These are phyloP conservation scores for Moricandia arvensis DNA, from an alignment of 345 rosid species.

Conservation along the genomic window DNA sequence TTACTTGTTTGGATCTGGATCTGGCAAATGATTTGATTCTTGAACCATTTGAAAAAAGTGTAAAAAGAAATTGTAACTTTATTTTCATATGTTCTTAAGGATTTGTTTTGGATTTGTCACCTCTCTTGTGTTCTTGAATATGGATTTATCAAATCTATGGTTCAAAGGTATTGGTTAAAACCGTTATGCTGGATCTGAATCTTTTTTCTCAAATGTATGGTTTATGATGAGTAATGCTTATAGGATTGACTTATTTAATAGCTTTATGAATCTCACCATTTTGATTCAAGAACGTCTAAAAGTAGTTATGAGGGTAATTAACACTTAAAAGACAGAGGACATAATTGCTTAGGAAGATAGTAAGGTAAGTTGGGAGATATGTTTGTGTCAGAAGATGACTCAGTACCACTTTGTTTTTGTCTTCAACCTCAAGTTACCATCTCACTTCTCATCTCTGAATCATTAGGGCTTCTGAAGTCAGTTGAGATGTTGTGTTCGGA, in stretches of 20 bases:
- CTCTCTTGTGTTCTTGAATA: constrained; percentile 8
- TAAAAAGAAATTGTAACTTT: constrained; percentile 21
- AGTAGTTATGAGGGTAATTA: neutral
- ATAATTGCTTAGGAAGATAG: constrained; percentile 17
- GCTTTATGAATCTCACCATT: neutral
- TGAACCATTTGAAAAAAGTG: neutral
- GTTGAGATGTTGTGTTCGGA: constrained; percentile 54
- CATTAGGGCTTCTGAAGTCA: constrained; percentile 2
- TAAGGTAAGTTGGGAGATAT: constrained; percentile 31
- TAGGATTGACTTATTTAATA: neutral
- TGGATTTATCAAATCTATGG: neutral
- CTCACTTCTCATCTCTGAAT: neutral
- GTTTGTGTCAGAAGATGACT: constrained; percentile 33
- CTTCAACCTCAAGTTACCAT: constrained; percentile 29
- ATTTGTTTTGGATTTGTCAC: neutral
- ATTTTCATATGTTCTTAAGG: neutral
- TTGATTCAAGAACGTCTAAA: neutral
- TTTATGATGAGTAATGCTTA: neutral
- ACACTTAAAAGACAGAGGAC: neutral
- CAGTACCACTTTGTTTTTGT: constrained; percentile 1
- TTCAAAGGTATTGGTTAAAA: neutral
- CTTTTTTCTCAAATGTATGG: neutral
- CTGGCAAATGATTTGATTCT: constrained; percentile 11
- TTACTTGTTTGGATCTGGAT: constrained; percentile 50
- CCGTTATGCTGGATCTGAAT: neutral